These are phyloP conservation scores for Corynascus novoguineensis DNA, from an alignment of 495 filamentous ascomycete genomes.

Conservation along the genomic window DNA sequence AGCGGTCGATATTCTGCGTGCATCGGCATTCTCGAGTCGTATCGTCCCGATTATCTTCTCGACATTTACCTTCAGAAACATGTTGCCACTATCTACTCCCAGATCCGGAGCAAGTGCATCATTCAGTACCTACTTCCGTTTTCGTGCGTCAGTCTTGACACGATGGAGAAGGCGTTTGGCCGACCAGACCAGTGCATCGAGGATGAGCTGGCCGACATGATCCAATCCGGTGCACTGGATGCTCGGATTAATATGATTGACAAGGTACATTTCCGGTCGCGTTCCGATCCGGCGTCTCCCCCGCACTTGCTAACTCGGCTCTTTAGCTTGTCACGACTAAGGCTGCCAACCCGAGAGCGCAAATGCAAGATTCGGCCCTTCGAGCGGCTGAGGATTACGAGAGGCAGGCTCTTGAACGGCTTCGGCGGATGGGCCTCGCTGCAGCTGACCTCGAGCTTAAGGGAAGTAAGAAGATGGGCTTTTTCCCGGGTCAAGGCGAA, in stretches of 20 bases:
- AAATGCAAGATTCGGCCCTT: conserved; percentile 63
- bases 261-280: conserved; percentile 42
- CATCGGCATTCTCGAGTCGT: conserved; percentile 72
- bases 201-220: conserved; percentile 70
- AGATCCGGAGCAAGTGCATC: conserved; percentile 83
- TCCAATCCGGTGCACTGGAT: conserved; percentile 62
- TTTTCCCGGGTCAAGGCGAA: neutral
- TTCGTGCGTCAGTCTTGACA: conserved; percentile 64
- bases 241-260: conserved; percentile 82
- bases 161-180: conserved; percentile 61
- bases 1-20: conserved; percentile 81
- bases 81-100: conserved; percentile 59
- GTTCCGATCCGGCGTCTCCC: neutral
- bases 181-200: conserved; percentile 57
- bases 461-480: conserved; percentile 20
- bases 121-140: conserved; percentile 84
- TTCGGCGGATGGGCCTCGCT: conserved; percentile 68
- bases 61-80: conserved; percentile 83
- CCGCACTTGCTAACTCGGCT: conserved; percentile 2
- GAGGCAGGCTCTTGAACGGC: conserved; percentile 62
- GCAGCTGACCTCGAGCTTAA: conserved; percentile 71
- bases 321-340: conserved; percentile 66
- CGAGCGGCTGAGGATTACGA: conserved; percentile 66
- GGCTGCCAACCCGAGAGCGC: conserved; percentile 54
- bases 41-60: conserved; percentile 78